Conservation (phyloP, 192 early-diverging fungal genomes). For the Spizellomyces punctatus region DNA sequence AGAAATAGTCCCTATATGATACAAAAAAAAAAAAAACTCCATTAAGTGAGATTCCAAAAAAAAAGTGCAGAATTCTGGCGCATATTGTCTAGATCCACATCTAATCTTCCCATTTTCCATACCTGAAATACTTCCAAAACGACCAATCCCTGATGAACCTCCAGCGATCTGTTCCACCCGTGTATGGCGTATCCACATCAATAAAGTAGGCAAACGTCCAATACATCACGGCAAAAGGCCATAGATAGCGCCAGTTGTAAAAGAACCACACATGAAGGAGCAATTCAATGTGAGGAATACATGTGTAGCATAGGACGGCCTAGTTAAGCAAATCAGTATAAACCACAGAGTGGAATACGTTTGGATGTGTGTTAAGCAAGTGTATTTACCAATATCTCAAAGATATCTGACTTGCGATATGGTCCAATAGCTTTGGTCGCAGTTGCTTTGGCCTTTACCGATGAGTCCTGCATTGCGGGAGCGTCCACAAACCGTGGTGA, state of each 20-base stretch:
- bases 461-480: too few species aligned
- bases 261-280: not conserved
- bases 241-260: constrained; percentile 13
- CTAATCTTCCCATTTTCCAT: not conserved
- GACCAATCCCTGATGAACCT: constrained; percentile 4
- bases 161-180: constrained; percentile 23
- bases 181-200: constrained; percentile 19
- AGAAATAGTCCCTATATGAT: constrained; percentile 64
- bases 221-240: constrained; percentile 19
- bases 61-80: not conserved
- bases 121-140: constrained; percentile 22
- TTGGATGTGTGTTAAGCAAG: too few species aligned
- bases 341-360: too few species aligned
- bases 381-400: too few species aligned
- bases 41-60: not conserved
- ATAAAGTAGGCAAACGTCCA: constrained; percentile 8
- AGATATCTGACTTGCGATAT: too few species aligned
- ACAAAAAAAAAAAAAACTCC: not conserved
- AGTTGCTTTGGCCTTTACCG: too few species aligned
- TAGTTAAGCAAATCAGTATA: too few species aligned
- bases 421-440: too few species aligned
- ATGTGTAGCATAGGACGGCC: too few species aligned
- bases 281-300: too few species aligned
- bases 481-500: too few species aligned
- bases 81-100: not conserved